Percentiles rank a stretch among this genome's conserved stretches.
Conservation (phyloP, 768 basidiomycete species). For the Lactarius psammicola region DNA sequence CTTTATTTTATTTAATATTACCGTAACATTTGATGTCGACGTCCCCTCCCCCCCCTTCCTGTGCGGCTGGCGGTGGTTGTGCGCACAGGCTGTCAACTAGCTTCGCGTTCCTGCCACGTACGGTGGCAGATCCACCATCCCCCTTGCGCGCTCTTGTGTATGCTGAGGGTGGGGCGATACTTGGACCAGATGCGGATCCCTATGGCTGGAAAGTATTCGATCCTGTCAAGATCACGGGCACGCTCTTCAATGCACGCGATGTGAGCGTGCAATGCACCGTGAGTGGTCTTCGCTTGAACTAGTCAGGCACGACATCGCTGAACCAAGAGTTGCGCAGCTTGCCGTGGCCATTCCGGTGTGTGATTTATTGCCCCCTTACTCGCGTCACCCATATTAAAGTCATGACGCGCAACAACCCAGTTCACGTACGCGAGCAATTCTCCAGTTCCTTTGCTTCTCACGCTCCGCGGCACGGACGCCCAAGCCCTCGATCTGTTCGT, state of each 20-base stretch:
- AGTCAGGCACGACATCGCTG: not conserved
- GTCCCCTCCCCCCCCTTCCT: too few relatives aligned
- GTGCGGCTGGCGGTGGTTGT: not conserved
- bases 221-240: constrained; percentile 37
- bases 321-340: constrained; percentile 37
- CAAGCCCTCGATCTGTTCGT: constrained; percentile 53
- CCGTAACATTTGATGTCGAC: not conserved
- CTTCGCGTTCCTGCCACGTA: constrained; percentile 38
- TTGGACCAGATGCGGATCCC: constrained; percentile 43
- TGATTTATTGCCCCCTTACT: not conserved
- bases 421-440: constrained; percentile 51
- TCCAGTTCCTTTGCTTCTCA: constrained; percentile 50
- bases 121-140: constrained; percentile 39
- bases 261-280: constrained; percentile 38
- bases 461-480: constrained; percentile 43
- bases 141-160: constrained; percentile 40
- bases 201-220: constrained; percentile 42
- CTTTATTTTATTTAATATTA: not conserved
- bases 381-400: too few relatives aligned
- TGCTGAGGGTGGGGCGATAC: constrained; percentile 35
- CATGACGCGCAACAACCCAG: constrained; percentile 39
- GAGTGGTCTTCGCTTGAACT: constrained; percentile 22
- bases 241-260: constrained; percentile 36
- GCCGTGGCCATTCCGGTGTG: constrained; percentile 51
- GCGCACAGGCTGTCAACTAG: constrained; percentile 35